Base-by-base conservation (phyloP, 163 green algal genomes). In the Scenedesmus sp. region DNA sequence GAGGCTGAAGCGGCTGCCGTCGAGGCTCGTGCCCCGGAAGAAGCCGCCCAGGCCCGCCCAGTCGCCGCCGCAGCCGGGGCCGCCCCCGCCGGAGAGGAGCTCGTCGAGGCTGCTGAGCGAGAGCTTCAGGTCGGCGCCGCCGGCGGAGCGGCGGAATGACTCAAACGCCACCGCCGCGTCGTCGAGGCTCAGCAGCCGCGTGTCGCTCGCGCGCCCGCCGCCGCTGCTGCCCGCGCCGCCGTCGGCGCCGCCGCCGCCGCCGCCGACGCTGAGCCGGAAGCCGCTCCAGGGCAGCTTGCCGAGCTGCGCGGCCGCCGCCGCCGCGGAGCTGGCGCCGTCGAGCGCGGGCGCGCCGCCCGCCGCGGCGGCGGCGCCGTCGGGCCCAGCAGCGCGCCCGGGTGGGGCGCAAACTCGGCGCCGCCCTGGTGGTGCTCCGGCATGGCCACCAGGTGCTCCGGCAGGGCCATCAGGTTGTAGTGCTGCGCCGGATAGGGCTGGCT, bases 41-140 rank as follows among this genome's bases (percentile, higher is more conserved):
- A 75, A 24, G 1, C 48, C 48, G 18, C 26, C 26, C 4, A 75
- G 31, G 7, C n/a, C 48, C n/a, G 54, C 36, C 67, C 67, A 76
- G 26, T 76, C 67, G 36, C 11, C 29, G 9, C 44, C 17, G 6
- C 14, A 44, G 0, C 18, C 51, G 17, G 47, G 18, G 4, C 33
- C 67, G 11, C 29, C 31, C 10, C 33, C 67, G 11, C 29, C 51
- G 18, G 29, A 76, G 6, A 76, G 33, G 22, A 76, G 20, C 47
- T 76, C 67, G 29, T 77, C 69, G 11, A 77, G 31, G 54, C 34
- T 67, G 15, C 69, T 60, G 36, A 77, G 15, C 22, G 69, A 77
- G 14, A 29, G 36, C 31, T 77, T 77, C 36, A 67, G 66, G 33
- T 76, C 51, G 6, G 22, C 33, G 1, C 50, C 69, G 29, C 26